Percentiles rank a stretch among this genome's conserved stretches.
These are phyloP conservation scores for Pythium aphanidermatum DNA, from an alignment of 352 stramenopile genomes.

Conservation along the genomic window DNA sequence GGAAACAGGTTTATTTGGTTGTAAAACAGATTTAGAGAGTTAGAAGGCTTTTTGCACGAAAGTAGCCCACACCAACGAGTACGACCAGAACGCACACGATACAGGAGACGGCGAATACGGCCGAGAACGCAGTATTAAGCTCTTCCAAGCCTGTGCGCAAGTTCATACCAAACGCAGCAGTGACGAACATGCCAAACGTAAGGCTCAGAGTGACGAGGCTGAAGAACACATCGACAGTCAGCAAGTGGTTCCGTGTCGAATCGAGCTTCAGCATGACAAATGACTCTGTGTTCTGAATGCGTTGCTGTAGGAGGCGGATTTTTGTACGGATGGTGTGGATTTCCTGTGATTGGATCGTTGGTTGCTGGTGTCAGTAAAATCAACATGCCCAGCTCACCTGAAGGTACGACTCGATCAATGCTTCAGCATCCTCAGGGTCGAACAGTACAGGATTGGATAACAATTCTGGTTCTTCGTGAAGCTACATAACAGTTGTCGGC, in stretches of 20 bases:
- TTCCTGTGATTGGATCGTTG: no score
- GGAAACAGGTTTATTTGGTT: no score
- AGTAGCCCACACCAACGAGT: slow-evolving; percentile 1
- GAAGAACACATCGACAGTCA: slow-evolving; percentile 50
- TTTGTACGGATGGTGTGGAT: slow-evolving; percentile 68
- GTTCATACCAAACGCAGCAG: slow-evolving; percentile 63
- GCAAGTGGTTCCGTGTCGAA: slow-evolving; percentile 57
- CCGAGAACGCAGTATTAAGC: neutral
- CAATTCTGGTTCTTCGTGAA: slow-evolving; percentile 33
- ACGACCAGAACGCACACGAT: slow-evolving; percentile 4
- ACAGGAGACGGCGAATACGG: slow-evolving; percentile 1
- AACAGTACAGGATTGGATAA: slow-evolving; percentile 31
- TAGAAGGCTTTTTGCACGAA: neutral
- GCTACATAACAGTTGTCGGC: no score
- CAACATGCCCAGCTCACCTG: no score
- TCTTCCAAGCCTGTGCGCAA: slow-evolving; percentile 16
- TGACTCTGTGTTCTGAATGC: slow-evolving; percentile 68
- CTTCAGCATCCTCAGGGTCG: slow-evolving; percentile 55
- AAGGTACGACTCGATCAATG: slow-evolving; percentile 46
- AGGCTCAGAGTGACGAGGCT: slow-evolving; percentile 49
- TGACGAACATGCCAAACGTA: slow-evolving; percentile 51
- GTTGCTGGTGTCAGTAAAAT: no score
- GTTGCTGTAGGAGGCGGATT: slow-evolving; percentile 52
- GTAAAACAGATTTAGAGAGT: neutral
- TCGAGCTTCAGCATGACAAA: slow-evolving; percentile 70